Percentiles rank a stretch among this genome's conserved stretches.
These are phyloP conservation scores for Hymenoscyphus salicellus DNA, from an alignment of 2,329 filamentous ascomycete species.

Conservation along the genomic window DNA sequence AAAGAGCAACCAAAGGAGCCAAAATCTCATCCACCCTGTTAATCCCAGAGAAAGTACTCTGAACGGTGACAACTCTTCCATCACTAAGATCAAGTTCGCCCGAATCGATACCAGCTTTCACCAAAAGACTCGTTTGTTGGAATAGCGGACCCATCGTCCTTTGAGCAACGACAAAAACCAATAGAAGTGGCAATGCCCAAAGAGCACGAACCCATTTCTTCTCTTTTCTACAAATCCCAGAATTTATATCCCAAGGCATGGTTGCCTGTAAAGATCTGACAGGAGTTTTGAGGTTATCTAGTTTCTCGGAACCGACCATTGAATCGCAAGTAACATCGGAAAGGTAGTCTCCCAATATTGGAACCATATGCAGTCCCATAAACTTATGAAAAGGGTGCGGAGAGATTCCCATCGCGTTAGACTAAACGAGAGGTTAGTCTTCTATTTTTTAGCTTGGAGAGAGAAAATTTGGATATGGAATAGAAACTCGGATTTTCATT, in stretches of 20 bases:
- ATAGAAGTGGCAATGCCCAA: background rate
- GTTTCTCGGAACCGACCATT: conserved; percentile 26
- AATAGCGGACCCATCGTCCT: background rate
- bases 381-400: conserved; percentile 18
- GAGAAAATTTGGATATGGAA: no score
- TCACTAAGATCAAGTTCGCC: background rate
- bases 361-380: conserved; percentile 22
- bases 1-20: background rate
- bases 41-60: background rate
- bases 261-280: conserved; percentile 24
- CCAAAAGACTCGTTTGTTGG: background rate
- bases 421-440: no score
- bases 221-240: background rate
- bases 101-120: background rate
- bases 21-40: background rate
- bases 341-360: conserved; percentile 24
- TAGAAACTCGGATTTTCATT: no score
- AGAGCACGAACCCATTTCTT: background rate
- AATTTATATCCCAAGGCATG: no score
- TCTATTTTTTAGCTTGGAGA: no score
- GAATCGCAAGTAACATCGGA: conserved; percentile 22
- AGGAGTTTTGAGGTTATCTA: conserved; percentile 35
- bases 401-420: conserved; percentile 28
- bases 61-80: background rate
- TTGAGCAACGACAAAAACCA: background rate